Evolutionary conservation across 495 filamentous ascomycete species (phyloP).

Genomic region (Aspergillus sclerotioniger): DNA sequence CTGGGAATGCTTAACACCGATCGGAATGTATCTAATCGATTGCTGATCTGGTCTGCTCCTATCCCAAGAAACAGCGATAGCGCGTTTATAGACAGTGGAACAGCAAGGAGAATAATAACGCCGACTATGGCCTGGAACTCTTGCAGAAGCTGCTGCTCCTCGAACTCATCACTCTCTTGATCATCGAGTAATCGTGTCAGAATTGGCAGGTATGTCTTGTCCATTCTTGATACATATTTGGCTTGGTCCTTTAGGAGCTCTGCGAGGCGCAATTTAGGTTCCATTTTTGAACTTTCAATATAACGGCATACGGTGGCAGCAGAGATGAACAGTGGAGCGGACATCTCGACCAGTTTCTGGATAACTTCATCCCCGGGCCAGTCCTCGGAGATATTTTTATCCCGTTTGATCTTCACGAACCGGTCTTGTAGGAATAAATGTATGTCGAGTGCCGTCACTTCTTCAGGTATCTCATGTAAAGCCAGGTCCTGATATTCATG

Average conservation of each 20-base stretch:
- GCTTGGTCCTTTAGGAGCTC: neutral
- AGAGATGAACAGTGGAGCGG: too few relatives aligned
- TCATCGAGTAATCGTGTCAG: neutral
- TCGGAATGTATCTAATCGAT: constrained; percentile 15
- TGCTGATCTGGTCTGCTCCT: neutral
- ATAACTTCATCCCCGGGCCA: too few relatives aligned
- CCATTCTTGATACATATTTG: neutral
- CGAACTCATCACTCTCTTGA: constrained; percentile 8
- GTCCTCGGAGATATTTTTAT: too few relatives aligned
- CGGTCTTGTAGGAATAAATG: too few relatives aligned
- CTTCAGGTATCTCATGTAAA: too few relatives aligned
- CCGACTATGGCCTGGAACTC: constrained; percentile 23
- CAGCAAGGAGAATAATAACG: constrained; percentile 23
- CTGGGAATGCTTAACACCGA: constrained; percentile 26
- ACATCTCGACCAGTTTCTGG: too few relatives aligned
- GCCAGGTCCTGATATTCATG: too few relatives aligned
- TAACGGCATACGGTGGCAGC: neutral
- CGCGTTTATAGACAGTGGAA: constrained; percentile 20
- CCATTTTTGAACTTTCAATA: neutral
- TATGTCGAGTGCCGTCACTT: too few relatives aligned
- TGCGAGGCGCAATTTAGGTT: neutral
- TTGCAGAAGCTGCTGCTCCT: neutral
- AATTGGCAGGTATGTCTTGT: constrained; percentile 17
- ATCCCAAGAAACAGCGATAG: constrained; percentile 18
- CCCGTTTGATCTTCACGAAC: too few relatives aligned